These are phyloP conservation scores for Phaffia australis DNA, from an alignment of 768 basidiomycete genomes.

Conservation along the genomic window DNA sequence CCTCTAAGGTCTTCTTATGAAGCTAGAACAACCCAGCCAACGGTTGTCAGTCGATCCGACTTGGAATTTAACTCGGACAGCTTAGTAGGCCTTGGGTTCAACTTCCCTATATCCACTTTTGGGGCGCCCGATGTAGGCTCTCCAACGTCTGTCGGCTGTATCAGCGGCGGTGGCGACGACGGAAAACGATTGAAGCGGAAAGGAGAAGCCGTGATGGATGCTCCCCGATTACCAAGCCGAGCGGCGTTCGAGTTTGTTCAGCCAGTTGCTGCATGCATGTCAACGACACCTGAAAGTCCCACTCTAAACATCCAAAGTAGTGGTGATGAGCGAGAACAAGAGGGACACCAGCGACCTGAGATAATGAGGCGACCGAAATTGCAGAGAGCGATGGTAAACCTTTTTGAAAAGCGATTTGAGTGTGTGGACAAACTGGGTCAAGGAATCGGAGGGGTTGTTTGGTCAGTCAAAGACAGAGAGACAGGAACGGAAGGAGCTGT, in stretches of 20 bases:
- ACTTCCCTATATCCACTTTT: not conserved
- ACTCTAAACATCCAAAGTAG: no score
- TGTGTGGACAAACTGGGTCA: conserved; percentile 8
- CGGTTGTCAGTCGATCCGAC: not conserved
- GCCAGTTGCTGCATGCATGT: not conserved
- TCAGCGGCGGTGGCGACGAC: not conserved
- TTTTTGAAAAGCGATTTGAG: conserved; percentile 11
- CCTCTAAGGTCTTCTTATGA: not conserved
- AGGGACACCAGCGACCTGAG: not conserved
- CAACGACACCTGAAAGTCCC: no score
- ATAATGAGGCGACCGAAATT: not conserved
- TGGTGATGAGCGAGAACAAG: no score
- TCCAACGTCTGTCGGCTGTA: no score
- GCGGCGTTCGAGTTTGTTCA: not conserved
- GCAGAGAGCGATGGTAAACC: conserved; percentile 9
- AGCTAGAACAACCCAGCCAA: not conserved
- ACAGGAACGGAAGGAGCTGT: conserved; percentile 6
- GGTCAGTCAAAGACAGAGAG: conserved; percentile 6
- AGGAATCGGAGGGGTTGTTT: conserved; percentile 17
- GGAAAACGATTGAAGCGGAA: conserved; percentile 12
- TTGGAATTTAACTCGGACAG: not conserved
- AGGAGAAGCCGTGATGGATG: not conserved
- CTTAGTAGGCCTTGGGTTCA: not conserved
- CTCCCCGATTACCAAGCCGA: not conserved
- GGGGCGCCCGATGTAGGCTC: no score